Base-by-base conservation (phyloP, 192 early-diverging fungal genomes). In the Allomyces macrogynus region DNA sequence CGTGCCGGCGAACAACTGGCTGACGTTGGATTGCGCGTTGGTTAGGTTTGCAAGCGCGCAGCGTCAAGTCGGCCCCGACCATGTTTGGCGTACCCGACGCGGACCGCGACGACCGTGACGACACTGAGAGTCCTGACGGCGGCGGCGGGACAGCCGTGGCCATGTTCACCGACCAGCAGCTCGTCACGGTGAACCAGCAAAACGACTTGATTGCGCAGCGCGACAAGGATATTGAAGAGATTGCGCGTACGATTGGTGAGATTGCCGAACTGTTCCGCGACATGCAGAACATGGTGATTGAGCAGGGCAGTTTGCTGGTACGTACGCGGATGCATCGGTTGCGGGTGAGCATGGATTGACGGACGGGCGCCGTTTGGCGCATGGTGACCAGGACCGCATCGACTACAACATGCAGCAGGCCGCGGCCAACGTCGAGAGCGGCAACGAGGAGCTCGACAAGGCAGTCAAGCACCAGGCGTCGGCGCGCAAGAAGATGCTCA, bases 331-430 rank as follows among this genome's bases (percentile, higher is more conserved):
- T 27, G 26, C 26, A 27, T 27, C 26, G 4, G 7, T 40, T 40
- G 32, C 32, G 3, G 32, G 32, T 40, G 32, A 40, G 32, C 32
- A 40, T 8, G 32, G 32, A 8, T 8, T 40, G 32, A 40, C 32
- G 32, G 7, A 40, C 7, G 26, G 26, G 4, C 7, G 32, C 32
- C 32, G 32, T 40, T 40, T 40, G 32, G 32, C 32, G 32, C 32
- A 2, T 40, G 26, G 26, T 27, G 26, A 27, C 26, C 26, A 40
- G 32, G 95, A 98, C 75, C 82, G 95, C 26, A 96, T 98, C 65
- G 95, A 98, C 73, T 98, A 86, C 73, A 98, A 98, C 70, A 84
- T 98, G 65, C 93, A 96, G 69, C 86, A 87, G 65, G 84, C 87
- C 8, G 80, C 72, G 23, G 77, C 89, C 25, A 80, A 89, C 67